phyloP scores from a whole-genome alignment of 176 grass and related monocot species.

The Carex parvula region DNA sequence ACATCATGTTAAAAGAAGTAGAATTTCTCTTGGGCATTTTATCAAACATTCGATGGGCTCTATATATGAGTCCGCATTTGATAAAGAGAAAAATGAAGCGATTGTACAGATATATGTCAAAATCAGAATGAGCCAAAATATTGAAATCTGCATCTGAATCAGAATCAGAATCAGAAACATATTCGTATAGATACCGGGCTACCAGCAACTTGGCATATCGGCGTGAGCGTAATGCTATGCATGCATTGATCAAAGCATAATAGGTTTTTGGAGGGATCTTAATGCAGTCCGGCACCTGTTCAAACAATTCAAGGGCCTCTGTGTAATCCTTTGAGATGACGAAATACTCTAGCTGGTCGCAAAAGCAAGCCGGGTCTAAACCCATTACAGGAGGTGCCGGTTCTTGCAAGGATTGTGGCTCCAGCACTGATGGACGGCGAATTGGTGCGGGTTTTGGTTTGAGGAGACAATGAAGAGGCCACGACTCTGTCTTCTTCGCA shows the following conservation, averaged over 20 bases:
- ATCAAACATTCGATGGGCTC: constrained; percentile 59
- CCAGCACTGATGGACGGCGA: not conserved
- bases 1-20: constrained; percentile 56
- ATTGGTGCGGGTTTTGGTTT: constrained; percentile 38
- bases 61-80: constrained; percentile 51
- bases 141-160: not conserved
- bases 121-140: constrained; percentile 22
- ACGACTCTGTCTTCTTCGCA: not conserved
- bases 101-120: constrained; percentile 59
- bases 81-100: constrained; percentile 41
- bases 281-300: constrained; percentile 23
- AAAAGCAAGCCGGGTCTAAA: constrained; percentile 16
- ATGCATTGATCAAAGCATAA: constrained; percentile 44
- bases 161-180: constrained; percentile 6
- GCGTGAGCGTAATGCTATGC: constrained; percentile 40
- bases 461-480: constrained; percentile 25
- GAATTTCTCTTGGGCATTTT: constrained; percentile 43
- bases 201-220: constrained; percentile 42
- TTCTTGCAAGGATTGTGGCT: not conserved
- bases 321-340: constrained; percentile 38
- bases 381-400: not conserved
- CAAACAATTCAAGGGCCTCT: constrained; percentile 65
- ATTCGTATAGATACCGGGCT: constrained; percentile 41
- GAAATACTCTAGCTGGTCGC: constrained; percentile 42
- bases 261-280: constrained; percentile 43